Evolutionary conservation across 257 asterid genomes (phyloP).

Genomic region (Fraxinus excelsior): DNA sequence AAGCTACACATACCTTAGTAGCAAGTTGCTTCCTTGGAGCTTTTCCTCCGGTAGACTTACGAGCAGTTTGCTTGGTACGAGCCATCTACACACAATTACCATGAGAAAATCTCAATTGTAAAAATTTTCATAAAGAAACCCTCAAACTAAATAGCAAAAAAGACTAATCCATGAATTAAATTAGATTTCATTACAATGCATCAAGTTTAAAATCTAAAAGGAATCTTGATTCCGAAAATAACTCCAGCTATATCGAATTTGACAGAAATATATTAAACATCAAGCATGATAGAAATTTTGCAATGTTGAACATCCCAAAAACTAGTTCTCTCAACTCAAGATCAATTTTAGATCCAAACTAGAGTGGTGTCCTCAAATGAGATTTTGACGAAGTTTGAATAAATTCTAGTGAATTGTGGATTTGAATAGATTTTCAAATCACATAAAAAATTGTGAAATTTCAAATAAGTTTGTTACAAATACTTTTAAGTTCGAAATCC

Average conservation of each 20-base stretch:
- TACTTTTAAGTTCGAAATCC: too few relatives aligned
- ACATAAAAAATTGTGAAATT: too few relatives aligned
- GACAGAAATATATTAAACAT: too few relatives aligned
- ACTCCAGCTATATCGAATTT: too few relatives aligned
- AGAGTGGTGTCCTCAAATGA: too few relatives aligned
- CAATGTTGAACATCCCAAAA: neutral
- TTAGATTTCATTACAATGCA: neutral
- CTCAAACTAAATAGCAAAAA: too few relatives aligned
- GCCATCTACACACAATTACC: conserved; percentile 50
- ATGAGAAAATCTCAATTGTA: neutral
- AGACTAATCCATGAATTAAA: neutral
- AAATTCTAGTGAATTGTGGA: too few relatives aligned
- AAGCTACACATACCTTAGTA: conserved; percentile 40
- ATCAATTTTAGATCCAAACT: neutral
- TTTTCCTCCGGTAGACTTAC: conserved; percentile 81
- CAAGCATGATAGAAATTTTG: neutral
- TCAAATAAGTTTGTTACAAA: too few relatives aligned
- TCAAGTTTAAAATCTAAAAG: too few relatives aligned
- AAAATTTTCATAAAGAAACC: neutral
- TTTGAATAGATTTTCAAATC: too few relatives aligned
- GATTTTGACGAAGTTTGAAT: too few relatives aligned
- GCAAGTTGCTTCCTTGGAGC: conserved; percentile 82
- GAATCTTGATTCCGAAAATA: too few relatives aligned
- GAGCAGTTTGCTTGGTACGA: conserved; percentile 83
- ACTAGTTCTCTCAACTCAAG: neutral